A percentile compares a stretch with the other conserved stretches of the same genome.
Conservation (phyloP, 257 asterid species). For the Penstemon newberryi region DNA sequence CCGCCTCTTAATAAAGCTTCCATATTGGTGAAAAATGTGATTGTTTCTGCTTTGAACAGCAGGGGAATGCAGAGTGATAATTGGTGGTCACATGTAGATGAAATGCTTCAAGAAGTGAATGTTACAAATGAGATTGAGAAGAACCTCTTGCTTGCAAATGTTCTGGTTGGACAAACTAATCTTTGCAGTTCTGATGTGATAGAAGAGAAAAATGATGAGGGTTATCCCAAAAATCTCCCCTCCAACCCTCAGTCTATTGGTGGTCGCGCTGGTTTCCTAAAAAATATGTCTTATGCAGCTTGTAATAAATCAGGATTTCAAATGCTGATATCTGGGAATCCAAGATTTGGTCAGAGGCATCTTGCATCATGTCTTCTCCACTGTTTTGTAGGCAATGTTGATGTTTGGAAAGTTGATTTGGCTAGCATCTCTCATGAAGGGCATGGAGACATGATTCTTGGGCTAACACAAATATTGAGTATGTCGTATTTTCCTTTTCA, state of each 20-base stretch:
- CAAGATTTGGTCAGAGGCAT: constrained; percentile 90
- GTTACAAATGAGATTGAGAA: constrained; percentile 60
- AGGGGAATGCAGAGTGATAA: constrained; percentile 48
- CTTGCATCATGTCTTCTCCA: constrained; percentile 93
- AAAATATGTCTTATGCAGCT: constrained; percentile 35
- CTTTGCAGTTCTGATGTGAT: constrained; percentile 35
- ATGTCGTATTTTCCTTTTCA: constrained; percentile 40
- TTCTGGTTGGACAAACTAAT: constrained; percentile 53
- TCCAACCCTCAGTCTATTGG: constrained; percentile 52
- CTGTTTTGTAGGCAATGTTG: constrained; percentile 80
- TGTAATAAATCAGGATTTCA: constrained; percentile 71
- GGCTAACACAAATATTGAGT: constrained; percentile 78
- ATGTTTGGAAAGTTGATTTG: constrained; percentile 82
- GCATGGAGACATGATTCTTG: constrained; percentile 89
- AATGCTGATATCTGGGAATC: constrained; percentile 77
- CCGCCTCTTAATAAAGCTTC: constrained; percentile 64
- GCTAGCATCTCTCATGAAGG: constrained; percentile 93
- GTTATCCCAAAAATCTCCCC: constrained; percentile 37
- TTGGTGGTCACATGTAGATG: constrained; percentile 75
- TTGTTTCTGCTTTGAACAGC: constrained; percentile 57
- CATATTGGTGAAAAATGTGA: constrained; percentile 51
- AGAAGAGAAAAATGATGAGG: constrained; percentile 45
- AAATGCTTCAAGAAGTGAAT: constrained; percentile 69
- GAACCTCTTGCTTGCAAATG: constrained; percentile 44
- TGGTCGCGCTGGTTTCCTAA: constrained; percentile 49